Percentiles rank a stretch among this genome's conserved stretches.
Conservation (phyloP, 2,329 filamentous ascomycete species). For the Thelonectria rubi region DNA sequence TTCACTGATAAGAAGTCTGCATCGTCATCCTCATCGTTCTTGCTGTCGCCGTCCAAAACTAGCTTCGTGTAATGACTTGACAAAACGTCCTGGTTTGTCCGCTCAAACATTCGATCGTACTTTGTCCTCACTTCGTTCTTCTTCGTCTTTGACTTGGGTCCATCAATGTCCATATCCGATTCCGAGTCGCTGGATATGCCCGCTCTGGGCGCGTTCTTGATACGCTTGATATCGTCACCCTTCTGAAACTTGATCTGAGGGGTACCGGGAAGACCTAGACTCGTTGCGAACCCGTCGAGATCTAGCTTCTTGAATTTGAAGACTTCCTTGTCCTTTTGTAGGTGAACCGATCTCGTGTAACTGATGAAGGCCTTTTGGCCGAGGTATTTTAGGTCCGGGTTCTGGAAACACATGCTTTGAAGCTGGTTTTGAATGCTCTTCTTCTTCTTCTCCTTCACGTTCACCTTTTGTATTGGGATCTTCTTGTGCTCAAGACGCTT, state of each 20-base stretch:
- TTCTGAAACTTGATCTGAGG: conserved; percentile 94
- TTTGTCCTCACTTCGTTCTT: conserved; percentile 86
- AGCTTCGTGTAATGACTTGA: conserved; percentile 94
- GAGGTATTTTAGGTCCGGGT: conserved; percentile 91
- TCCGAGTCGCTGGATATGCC: conserved; percentile 71
- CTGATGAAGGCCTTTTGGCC: conserved; percentile 96
- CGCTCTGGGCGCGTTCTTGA: conserved; percentile 85
- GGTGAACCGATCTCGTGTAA: conserved; percentile 83
- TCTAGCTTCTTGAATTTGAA: conserved; percentile 87
- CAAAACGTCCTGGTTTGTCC: conserved; percentile 93
- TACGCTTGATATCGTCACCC: conserved; percentile 84
- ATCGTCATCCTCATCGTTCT: conserved; percentile 68
- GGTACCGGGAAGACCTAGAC: conserved; percentile 87
- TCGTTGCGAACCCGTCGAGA: conserved; percentile 85
- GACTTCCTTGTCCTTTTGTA: conserved; percentile 91
- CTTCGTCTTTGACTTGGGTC: conserved; percentile 60
- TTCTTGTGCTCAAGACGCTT: conserved; percentile 87
- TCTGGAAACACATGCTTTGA: conserved; percentile 95
- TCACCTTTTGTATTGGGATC: conserved; percentile 86
- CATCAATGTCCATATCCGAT: conserved; percentile 62
- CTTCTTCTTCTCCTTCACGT: conserved; percentile 89
- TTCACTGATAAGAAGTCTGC: conserved; percentile 90
- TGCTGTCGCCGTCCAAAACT: conserved; percentile 69
- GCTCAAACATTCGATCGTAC: conserved; percentile 97
- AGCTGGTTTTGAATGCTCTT: conserved; percentile 84